Evolutionary conservation across 257 asterid genomes (phyloP), one percentile per base, ranked within the genome.

Genomic region (Anisodus acutangulus): DNA sequence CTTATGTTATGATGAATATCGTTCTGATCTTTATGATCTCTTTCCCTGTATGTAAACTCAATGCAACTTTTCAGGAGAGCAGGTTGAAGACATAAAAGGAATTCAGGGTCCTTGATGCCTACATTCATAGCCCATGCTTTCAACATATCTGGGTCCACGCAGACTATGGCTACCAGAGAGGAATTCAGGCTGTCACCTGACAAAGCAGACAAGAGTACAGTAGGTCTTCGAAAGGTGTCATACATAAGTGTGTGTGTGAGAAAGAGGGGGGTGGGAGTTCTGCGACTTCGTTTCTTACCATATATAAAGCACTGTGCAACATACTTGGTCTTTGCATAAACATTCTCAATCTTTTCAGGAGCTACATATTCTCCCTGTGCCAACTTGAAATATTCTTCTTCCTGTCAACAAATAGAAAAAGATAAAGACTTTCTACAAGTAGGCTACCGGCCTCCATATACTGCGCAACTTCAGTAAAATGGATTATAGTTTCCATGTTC

Each of bases 351-450:
- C 90, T 95, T 95, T 91, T 95, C 98, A 5, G 99, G 97, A 15
- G 99, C 98, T 85, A 94, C 89, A 88, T 95, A 95, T 92, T 94
- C 97, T 3, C 98, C 98, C 91, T 95, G 98, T 47, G 99, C 97
- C 91, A 94, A 88, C 92, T 94, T 95, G 86, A 95, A 55, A 95
- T 94, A 90, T 95, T 95, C 88, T 95, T 95, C 88, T 94, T 95
- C 97, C 98, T 95, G 93, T 87, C 60, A 66, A 83, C 80, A 80
- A 63, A 4, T 9, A 70, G 57, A 26, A 43, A n/a, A 70, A 70
- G 37, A 9, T 70, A 43, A 31, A 69, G 55, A 70, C 37, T 17
- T 70, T 43, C 8, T 9, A 70, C 37, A n/a, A 43, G 79, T 47
- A 41, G 35, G 15, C 57, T 9, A 43, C 37, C 43, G 57, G 19